Evolutionary conservation across 2,329 filamentous ascomycete species (phyloP), one percentile per base, ranked within the genome.

Genomic region (Paramyrothecium sp.): DNA sequence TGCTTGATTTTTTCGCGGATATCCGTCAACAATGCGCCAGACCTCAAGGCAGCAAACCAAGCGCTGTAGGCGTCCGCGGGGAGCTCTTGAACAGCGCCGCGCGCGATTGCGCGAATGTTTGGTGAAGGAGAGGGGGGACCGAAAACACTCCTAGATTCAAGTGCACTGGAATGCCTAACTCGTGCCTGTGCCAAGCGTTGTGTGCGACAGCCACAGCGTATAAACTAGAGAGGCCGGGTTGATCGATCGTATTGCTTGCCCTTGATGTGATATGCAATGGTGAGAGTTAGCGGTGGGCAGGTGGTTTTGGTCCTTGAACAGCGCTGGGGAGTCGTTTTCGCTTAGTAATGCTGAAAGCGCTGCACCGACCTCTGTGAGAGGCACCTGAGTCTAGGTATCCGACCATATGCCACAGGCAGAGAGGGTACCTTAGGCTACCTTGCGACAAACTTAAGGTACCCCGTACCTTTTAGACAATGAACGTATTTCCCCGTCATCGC

Each of bases 191-290:
- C 13, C 38, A 44, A 44, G 38, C 38, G 38, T 19, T 19, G 13
- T 44, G 38, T 44, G 38, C 38, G 38, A 44, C 38, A 17, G 26
- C 26, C 26, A 30, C 26, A 30, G 26, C 26, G 26, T 30, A 30
- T 30, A 30, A 30, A 30, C 10, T 30, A 10, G 26, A 5, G 26
- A 30, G 26, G 26, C 5, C 26, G 26, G 26, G 4, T 30, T 4
- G 26, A 5, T 30, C 26, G 26, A 30, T 30, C 26, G 26, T 30
- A 30, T 5, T 30, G 26, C 26, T 30, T 30, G 26, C 54, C 53
- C 53, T 21, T 52, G 52, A 30, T 54, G 58, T 60, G 33, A 52
- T 59, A 53, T 60, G 58, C 58, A 60, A 50, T 56, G 54, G 58
- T 22, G 51, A 60, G 54, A 58, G 56, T 60, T 60, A 54, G 51